Evolutionary conservation across 805 yeast species (phyloP).

Genomic region (Metschnikowia colocasiae): DNA sequence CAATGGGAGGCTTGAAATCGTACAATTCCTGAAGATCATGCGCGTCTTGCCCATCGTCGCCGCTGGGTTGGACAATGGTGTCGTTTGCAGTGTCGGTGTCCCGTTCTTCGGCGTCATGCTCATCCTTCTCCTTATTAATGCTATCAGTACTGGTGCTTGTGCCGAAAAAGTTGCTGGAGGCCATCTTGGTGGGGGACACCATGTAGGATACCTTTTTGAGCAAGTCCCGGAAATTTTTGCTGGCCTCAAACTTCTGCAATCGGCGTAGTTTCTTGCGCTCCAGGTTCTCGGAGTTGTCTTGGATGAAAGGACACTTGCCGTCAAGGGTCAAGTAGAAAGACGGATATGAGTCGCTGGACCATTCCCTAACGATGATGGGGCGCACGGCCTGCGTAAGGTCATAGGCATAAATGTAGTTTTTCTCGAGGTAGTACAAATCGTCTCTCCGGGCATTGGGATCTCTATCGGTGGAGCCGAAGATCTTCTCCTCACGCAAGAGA

Average conservation of each 20-base stretch:
- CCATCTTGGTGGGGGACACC: constrained; percentile 22
- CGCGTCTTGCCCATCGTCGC: constrained; percentile 9
- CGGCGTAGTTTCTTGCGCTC: constrained; percentile 40
- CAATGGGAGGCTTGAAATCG: constrained; percentile 30
- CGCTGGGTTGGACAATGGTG: constrained; percentile 10
- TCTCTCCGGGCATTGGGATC: constrained; percentile 83
- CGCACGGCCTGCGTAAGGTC: constrained; percentile 75
- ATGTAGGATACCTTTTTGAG: constrained; percentile 34
- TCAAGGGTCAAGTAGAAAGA: constrained; percentile 56
- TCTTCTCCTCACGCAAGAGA: constrained; percentile 76
- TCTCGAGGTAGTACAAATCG: constrained; percentile 77
- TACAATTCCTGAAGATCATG: constrained; percentile 7
- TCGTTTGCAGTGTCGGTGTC: constrained; percentile 12
- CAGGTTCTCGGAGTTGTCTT: constrained; percentile 46
- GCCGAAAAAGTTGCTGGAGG: constrained; percentile 2
- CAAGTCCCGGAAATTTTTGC: constrained; percentile 38
- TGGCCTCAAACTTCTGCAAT: constrained; percentile 38
- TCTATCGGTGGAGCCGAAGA: constrained; percentile 82
- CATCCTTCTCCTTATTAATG: constrained; percentile 7
- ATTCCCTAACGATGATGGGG: constrained; percentile 81
- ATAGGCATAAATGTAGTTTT: constrained; percentile 67
- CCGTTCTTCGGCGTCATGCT: constrained; percentile 4
- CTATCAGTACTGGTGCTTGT: constrained; percentile 17
- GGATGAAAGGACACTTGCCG: constrained; percentile 83
- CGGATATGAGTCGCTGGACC: constrained; percentile 56